Evolutionary conservation across 2,329 filamentous ascomycete species (phyloP).

Genomic region (Colletotrichum orbiculare): DNA sequence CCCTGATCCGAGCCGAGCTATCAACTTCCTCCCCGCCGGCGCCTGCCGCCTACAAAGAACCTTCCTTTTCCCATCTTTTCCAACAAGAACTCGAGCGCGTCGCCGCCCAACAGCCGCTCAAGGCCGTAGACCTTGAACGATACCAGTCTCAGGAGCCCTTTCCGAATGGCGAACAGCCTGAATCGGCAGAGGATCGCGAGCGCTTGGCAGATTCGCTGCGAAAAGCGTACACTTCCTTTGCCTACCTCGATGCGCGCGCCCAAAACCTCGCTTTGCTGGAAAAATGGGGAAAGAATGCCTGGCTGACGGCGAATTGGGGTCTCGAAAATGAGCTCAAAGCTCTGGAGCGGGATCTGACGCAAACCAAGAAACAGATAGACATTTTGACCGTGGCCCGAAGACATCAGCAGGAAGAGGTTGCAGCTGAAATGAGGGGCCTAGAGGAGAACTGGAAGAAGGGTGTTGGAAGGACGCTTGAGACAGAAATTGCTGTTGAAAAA

Average conservation of each 20-base stretch:
- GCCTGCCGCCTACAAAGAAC: conserved; percentile 65
- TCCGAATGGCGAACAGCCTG: conserved; percentile 39
- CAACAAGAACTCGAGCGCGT: conserved; percentile 76
- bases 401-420: conserved; percentile 75
- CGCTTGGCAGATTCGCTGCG: conserved; percentile 72
- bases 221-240: conserved; percentile 59
- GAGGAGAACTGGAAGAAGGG: conserved; percentile 84
- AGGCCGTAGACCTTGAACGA: conserved; percentile 78
- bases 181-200: conserved; percentile 59
- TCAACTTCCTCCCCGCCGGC: conserved; percentile 52
- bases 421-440: conserved; percentile 77
- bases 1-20: conserved; percentile 77
- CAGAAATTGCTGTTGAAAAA: conserved; percentile 83
- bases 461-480: conserved; percentile 84
- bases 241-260: conserved; percentile 64
- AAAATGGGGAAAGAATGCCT: conserved; percentile 86
- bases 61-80: conserved; percentile 74
- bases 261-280: conserved; percentile 79
- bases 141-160: conserved; percentile 79
- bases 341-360: conserved; percentile 80
- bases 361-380: conserved; percentile 76
- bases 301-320: conserved; percentile 87
- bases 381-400: conserved; percentile 77
- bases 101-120: conserved; percentile 62
- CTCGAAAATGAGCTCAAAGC: conserved; percentile 76